Base-by-base conservation (phyloP, 164 flowering plant species). In the Houttuynia cordata region DNA sequence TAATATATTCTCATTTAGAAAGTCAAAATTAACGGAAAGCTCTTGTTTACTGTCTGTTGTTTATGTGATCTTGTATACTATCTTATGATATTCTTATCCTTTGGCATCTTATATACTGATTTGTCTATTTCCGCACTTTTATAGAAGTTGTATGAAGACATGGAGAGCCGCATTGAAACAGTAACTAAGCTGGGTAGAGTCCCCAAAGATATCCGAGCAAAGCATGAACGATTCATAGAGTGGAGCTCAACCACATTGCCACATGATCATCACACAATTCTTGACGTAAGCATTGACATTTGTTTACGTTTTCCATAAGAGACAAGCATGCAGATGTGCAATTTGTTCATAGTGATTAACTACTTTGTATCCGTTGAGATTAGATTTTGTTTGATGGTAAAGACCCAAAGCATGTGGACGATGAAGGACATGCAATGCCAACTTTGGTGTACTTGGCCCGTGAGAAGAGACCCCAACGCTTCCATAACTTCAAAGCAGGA, bases 401-500 rank as follows among this genome's bases (percentile, higher is more conserved):
- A 64, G 67, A 74, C 50, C 57, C 71, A 18, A 34, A 66, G 19
- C 68, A 63, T 6, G 55, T 60, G 49, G 84, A 80, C 62, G 45
- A 40, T 3, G 72, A 72, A 41, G 84, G 82, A 37, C 47, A 54
- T 55, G 23, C 53, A 61, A 59, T 82, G 70, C 86, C 86, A 10
- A 73, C 75, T 9, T 66, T 82, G 39, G 84, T 80, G 21, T 82
- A 82, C 60, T 51, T 82, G 58, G 79, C 86, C 1, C 76, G 84
- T 10, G 87, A 80, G 67, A 82, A 82, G 62, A 75, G 73, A 57
- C 77, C 87, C 12, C 52, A 69, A 2, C 61, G 60, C 52, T 63
- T 62, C 52, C 87, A 82, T 58, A 73, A 80, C 76, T 82, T 76
- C 73, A 82, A 82, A 65, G 84, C 82, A 47, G 87, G 84, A 53